A percentile compares a stretch with the other conserved stretches of the same genome.
Evolutionary conservation across 495 filamentous ascomycete genomes (phyloP).

Genomic region (Ascobolus immersus): DNA sequence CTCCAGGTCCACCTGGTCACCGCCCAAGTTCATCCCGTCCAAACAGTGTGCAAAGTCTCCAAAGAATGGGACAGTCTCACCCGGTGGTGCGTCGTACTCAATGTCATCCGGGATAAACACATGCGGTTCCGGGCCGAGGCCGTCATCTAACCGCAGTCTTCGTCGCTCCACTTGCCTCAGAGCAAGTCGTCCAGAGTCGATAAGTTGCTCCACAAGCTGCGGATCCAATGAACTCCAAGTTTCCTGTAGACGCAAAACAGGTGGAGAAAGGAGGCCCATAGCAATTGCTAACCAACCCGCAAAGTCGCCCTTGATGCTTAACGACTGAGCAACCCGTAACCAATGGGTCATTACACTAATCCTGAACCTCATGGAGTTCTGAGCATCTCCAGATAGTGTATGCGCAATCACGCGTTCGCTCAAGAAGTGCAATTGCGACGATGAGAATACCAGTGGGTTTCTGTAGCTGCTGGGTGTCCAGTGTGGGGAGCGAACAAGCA

Average conservation of each 20-base stretch:
- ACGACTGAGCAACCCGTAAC: slow-evolving; percentile 13
- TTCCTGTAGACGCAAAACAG: slow-evolving; percentile 16
- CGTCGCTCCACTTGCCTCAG: slow-evolving; percentile 15
- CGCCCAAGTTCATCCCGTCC: too few relatives aligned
- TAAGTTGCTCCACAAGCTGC: slow-evolving; percentile 9
- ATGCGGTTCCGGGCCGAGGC: slow-evolving; percentile 7
- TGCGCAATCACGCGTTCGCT: slow-evolving; percentile 15
- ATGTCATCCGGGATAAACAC: slow-evolving; percentile 14
- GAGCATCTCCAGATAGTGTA: slow-evolving; percentile 14
- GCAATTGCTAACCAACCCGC: slow-evolving; percentile 15
- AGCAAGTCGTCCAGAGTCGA: slow-evolving; percentile 9
- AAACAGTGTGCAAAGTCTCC: slow-evolving; percentile 17
- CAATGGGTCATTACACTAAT: slow-evolving; percentile 15
- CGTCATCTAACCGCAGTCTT: slow-evolving; percentile 11
- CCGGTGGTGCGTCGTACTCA: slow-evolving; percentile 8
- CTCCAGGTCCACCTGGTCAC: too few relatives aligned
- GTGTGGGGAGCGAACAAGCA: slow-evolving; percentile 15
- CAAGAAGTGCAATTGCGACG: slow-evolving; percentile 16
- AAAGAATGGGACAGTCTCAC: slow-evolving; percentile 16
- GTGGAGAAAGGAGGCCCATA: slow-evolving; percentile 17
- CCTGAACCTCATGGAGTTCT: slow-evolving; percentile 9
- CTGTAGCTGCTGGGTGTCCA: slow-evolving; percentile 13
- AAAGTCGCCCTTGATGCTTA: slow-evolving; percentile 15
- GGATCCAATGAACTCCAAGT: slow-evolving; percentile 15
- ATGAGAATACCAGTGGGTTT: slow-evolving; percentile 17